Base-by-base conservation (phyloP, 371 early-diverging fungal species). In the Lichtheimia hyalospora region DNA sequence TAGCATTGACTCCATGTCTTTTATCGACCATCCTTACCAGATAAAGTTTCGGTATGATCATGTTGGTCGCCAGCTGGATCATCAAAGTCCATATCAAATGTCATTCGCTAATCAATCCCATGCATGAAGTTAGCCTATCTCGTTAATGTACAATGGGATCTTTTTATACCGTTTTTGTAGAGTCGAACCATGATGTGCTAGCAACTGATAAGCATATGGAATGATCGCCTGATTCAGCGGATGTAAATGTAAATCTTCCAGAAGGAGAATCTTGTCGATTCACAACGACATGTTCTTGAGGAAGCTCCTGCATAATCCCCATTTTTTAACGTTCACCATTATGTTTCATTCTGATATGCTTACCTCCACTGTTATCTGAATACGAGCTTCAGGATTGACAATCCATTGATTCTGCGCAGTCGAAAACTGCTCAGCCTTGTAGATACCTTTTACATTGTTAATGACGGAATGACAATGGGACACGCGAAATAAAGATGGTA, bases 241-340 rank as follows among this genome's bases (percentile, higher is more conserved):
- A 86, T 8, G 96, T 93, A 62, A 96, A 97, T 51, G 88, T 87
- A 65, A 96, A 96, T 62, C 85, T 82, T 50, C 96, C 97, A 61
- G 71, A 63, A 49, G 85, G 66, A 3, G 68, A 66, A 57, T 91
- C 84, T 71, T 89, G 90, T 66, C 91, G 92, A 61, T 89, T 87
- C 58, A 91, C 81, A 28, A 91, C 74, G 21, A 77, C 73, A 66
- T 78, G 70, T 49, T 70, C 75, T 50, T 72, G 66, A 50, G 84
- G 83, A 61, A 86, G 62, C 82, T 83, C 84, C 84, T 84, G 69
- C 16, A 39, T 3, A 16, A 23, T 3, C n/a, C n/a, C n/a, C n/a
- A 34, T n/a, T 20, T 10, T 5, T 40, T 61, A 59, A 40, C 44
- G 13, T 5, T 5, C 18, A 10, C 44, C 44, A 15, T 2, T 13